Base-by-base conservation (phyloP, 106 monocot genomes). In the Triglochin maritima region DNA sequence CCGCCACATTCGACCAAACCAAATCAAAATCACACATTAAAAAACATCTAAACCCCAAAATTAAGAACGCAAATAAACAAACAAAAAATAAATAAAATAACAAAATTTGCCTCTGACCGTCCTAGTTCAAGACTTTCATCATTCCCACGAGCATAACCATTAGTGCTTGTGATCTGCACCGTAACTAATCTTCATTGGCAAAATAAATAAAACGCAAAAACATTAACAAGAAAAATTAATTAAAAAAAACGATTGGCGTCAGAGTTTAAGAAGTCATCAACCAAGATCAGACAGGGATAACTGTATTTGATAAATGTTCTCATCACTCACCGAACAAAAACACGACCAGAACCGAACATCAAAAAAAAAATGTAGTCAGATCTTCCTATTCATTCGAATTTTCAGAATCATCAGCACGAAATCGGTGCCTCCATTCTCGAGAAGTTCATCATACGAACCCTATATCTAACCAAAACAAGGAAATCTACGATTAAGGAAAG, bases 141-240 rank as follows among this genome's bases (percentile, higher is more conserved):
- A 61, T 61, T 10, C 11, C 42, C 60, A 61, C 60, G 41, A 61
- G 60, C 60, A 44, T 61, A 61, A 61, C 60, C 60, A 61, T 61
- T 29, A 61, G 44, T 61, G 41, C 60, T 61, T 44, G 60, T 41
- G 60, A 61, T 61, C 60, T 4, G 60, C 44, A 6, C 41, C 44
- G 29, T 42, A 44, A 4, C 17, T 61, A 8, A 61, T 61, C 60
- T 42, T 61, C 60, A 61, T 42, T 29, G 60, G 60, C 6, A 43
- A 60, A 29, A 6, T 0, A 6, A 3, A 17, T 7, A 4, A 3
- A 60, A 0, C 2, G 9, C 7, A 9, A 9, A 60, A 43, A 4
- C 13, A n/a, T 3, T 9, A 43, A 43, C 4, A 4, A 43, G 6
- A 60, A 42, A 44, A 17, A 44, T 41, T 1, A 53, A 60, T 29